Conservation (phyloP, 179 eudicot genomes). For the Dionaea muscipula region DNA sequence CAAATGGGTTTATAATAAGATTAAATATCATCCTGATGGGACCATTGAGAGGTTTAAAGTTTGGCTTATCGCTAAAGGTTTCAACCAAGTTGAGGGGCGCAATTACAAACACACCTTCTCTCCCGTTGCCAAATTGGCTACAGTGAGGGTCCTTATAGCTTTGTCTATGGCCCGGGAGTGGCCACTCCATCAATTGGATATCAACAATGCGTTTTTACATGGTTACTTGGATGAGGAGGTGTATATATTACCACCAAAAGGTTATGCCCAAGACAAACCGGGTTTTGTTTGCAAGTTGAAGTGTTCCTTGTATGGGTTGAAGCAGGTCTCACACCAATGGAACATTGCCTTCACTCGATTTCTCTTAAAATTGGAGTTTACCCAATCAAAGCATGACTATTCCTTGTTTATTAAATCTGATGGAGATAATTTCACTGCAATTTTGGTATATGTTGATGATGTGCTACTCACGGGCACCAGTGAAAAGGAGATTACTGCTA, state of each 20-base stretch:
- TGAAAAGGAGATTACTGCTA: too few species aligned
- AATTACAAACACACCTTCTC: background rate
- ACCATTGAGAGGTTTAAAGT: background rate
- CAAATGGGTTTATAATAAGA: slow-evolving; percentile 8
- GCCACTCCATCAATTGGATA: background rate
- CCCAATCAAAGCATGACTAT: background rate
- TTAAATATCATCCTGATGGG: background rate
- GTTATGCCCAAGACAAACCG: background rate
- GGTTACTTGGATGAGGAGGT: slow-evolving; percentile 4
- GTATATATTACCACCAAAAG: background rate
- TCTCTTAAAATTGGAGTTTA: background rate
- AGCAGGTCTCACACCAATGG: background rate
- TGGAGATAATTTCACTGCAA: too few species aligned
- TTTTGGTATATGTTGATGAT: slow-evolving; percentile 4
- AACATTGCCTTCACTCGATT: background rate
- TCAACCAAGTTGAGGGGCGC: background rate
- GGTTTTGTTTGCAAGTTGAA: background rate
- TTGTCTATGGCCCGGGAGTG: background rate
- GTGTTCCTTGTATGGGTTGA: background rate
- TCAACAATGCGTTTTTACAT: background rate
- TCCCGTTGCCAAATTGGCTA: slow-evolving; percentile 1
- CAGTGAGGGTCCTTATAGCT: background rate
- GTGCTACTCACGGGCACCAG: background rate
- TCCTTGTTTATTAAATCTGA: background rate
- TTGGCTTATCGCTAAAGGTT: background rate